Base-by-base conservation (phyloP, 2,329 filamentous ascomycete species). In the Ascocoryne sarcoides region DNA sequence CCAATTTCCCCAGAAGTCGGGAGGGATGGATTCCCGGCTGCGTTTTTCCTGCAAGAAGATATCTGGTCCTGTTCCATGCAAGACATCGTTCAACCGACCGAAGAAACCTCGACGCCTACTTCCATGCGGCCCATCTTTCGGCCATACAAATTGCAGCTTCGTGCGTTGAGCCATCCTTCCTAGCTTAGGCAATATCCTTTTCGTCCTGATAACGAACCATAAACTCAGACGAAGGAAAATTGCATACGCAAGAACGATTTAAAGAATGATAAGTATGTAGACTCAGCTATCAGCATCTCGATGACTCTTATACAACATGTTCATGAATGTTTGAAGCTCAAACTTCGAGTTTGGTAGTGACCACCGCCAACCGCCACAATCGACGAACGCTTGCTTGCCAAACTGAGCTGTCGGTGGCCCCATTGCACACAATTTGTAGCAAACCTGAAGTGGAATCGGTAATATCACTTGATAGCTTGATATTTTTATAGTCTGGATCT, bases 51-150 rank as follows among this genome's bases (percentile, higher is more conserved):
- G 51, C 5, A 67, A 51, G 26, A 61, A 66, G 4, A 67, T 62
- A 49, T 67, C 65, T 10, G 65, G 64, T 1, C 64, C 65, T 40
- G 57, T 61, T 26, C 59, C 59, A 5, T 46, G 59, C 12, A 65
- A 31, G 38, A 66, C 51, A 34, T 68, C 61, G 15, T 54, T 52
- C 15, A 66, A 33, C 15, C 56, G 38, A 10, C 53, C 45, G 20
- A 49, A 51, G 26, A 55, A 56, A 3, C 56, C 55, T 18, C 56
- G 48, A 31, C 40, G 47, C 12, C 44, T 43, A 18, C 40, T 36
- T 9, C 55, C 54, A 36, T 48, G 52, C 5, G 34, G 44, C 1
- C 51, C 52, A 45, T 57, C 56, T 42, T 57, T 58, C 3, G 52
- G 56, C 54, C 56, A 59, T 16, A 57, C 52, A 30, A 55, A 50